Base-by-base conservation (phyloP, 768 basidiomycete genomes). In the Pleurotus giganteus region DNA sequence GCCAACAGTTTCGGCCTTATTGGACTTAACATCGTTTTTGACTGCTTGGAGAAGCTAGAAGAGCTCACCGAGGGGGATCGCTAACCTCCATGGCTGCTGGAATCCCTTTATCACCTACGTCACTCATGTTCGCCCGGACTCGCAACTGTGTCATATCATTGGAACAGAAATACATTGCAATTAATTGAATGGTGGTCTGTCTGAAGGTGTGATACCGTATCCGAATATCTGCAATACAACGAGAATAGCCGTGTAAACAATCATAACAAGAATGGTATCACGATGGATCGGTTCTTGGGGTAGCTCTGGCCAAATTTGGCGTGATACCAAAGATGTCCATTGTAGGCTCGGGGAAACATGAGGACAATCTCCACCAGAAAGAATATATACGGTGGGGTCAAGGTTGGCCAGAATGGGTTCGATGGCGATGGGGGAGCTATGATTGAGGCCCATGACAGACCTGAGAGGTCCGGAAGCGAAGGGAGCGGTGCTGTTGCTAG, bases 251-350 rank as follows among this genome's bases (percentile, higher is more conserved):
- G n/a, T n/a, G n/a, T n/a, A n/a, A n/a, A n/a, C 9, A 41, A 41
- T 17, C 66, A 93, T 45, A 91, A 69, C 46, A 95, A 2, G 60
- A 85, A 86, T 0, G 96, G 95, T n/a, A 98, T 72, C 27, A 94
- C 83, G 3, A 79, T 83, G 64, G 81, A 90, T 60, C 94, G 75
- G 28, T 88, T 81, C 57, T 77, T 78, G 1, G 94, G 92, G 67
- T 94, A 98, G n/a, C 65, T 62, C 46, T 85, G 81, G 4, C 79
- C 78, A 65, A 98, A 96, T 50, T 79, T 87, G 54, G 72, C 57
- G 45, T 81, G 79, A 68, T 98, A 98, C 96, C 96, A 98, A 58
- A 61, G 63, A 62, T 97, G 94, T 1, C 92, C 93, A 49, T 82
- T 83, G 52, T 86, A 78, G 2, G 91, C 91, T 21, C 95, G 74